phyloP scores from a whole-genome alignment of 305 asterid species.

The Rubia balearica region DNA sequence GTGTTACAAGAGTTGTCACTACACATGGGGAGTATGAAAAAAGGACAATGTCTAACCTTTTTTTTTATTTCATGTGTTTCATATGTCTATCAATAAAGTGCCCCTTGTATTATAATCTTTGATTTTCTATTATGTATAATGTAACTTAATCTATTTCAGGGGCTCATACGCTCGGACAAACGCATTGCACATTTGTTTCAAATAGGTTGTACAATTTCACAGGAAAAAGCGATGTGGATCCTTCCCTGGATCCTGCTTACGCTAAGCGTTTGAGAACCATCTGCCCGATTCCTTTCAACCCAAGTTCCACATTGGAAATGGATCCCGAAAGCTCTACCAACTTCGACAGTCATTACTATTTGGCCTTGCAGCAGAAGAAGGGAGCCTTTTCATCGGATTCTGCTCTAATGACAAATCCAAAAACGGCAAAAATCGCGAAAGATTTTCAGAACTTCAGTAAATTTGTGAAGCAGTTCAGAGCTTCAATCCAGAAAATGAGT shows the following conservation, averaged over 20 bases:
- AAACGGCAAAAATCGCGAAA: conserved; percentile 19
- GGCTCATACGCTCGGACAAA: conserved; percentile 42
- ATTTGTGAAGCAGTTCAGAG: conserved; percentile 31
- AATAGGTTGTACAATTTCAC: conserved; percentile 45
- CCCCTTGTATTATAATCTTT: too few species aligned
- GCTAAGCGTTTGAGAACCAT: conserved; percentile 24
- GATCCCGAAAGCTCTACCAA: conserved; percentile 38
- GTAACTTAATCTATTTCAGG: conserved; percentile 20
- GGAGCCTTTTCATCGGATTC: conserved; percentile 62
- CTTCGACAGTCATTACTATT: conserved; percentile 43
- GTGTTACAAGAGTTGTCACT: too few species aligned
- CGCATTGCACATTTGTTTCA: conserved; percentile 38
- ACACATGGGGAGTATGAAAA: too few species aligned
- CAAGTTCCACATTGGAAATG: conserved; percentile 40
- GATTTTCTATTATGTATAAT: too few species aligned
- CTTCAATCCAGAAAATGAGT: conserved; percentile 53
- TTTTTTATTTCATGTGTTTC: too few species aligned
- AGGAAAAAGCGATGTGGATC: conserved; percentile 40
- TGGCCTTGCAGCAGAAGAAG: conserved; percentile 22
- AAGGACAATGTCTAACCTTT: too few species aligned
- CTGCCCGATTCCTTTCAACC: conserved; percentile 23
- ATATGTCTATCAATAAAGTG: too few species aligned
- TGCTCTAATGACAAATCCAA: conserved; percentile 32
- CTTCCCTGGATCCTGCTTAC: conserved; percentile 33
- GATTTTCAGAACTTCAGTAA: conserved; percentile 15